Percentiles rank a stretch among this genome's conserved stretches.
Conservation (phyloP, 2,329 filamentous ascomycete genomes). For the Torrubiellomyces zombiae region DNA sequence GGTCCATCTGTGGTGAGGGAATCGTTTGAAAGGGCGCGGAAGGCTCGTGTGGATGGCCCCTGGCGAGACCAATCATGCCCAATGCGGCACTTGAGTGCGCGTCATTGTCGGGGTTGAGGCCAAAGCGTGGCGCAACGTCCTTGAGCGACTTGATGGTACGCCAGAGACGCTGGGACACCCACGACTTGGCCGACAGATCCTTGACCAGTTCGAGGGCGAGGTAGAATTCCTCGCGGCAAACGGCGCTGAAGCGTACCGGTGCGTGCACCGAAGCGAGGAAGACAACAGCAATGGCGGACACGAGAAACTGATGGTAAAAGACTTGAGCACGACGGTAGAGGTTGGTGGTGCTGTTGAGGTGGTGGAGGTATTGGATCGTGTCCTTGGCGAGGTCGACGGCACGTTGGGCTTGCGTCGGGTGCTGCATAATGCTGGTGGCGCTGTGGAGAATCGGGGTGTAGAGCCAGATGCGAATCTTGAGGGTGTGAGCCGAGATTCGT, state of each 20-base stretch:
- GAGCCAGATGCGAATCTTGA: slow-evolving; percentile 62
- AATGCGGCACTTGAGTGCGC: slow-evolving; percentile 33
- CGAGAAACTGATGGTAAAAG: slow-evolving; percentile 68
- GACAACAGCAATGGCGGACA: slow-evolving; percentile 56
- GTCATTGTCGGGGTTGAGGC: slow-evolving; percentile 33
- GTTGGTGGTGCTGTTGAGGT: slow-evolving; percentile 55
- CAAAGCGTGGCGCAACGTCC: slow-evolving; percentile 53
- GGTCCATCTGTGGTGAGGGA: slow-evolving; percentile 11
- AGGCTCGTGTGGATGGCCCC: slow-evolving; percentile 14
- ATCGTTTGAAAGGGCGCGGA: slow-evolving; percentile 14
- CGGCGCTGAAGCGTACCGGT: slow-evolving; percentile 50
- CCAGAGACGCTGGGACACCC: slow-evolving; percentile 59
- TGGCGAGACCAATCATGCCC: slow-evolving; percentile 38
- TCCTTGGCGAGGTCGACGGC: slow-evolving; percentile 63
- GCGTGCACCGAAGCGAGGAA: slow-evolving; percentile 65
- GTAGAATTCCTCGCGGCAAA: slow-evolving; percentile 62
- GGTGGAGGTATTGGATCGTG: slow-evolving; percentile 53
- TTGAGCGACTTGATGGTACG: slow-evolving; percentile 54
- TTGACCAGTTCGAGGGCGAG: slow-evolving; percentile 60
- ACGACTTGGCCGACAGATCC: slow-evolving; percentile 53
- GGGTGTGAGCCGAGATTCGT: slow-evolving; percentile 3
- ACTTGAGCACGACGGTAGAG: slow-evolving; percentile 57
- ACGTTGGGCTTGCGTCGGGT: slow-evolving; percentile 55
- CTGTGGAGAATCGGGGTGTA: slow-evolving; percentile 80
- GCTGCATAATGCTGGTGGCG: slow-evolving; percentile 63